These are phyloP conservation scores for Dittrichia graveolens DNA, from an alignment of 129 eudicot species.

Conservation along the genomic window DNA sequence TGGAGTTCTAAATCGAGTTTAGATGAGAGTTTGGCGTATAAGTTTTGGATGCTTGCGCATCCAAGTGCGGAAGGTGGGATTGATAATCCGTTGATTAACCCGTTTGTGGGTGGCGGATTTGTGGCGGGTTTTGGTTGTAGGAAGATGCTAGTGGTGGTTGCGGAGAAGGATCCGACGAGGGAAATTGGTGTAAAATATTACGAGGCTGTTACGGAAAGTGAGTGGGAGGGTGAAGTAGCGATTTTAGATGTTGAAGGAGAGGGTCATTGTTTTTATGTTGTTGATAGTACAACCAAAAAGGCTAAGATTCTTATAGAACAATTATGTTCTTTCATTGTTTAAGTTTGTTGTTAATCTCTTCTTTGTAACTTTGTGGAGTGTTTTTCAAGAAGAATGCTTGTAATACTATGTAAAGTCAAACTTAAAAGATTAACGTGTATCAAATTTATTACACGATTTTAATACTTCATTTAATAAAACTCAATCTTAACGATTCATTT, in stretches of 20 bases:
- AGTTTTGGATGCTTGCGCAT: slow-evolving; percentile 35
- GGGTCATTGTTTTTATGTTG: slow-evolving; percentile 44
- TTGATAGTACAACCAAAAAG: slow-evolving; percentile 40
- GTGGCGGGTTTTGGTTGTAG: slow-evolving; percentile 38
- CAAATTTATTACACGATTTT: too few relatives aligned
- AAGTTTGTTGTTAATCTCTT: slow-evolving; percentile 13
- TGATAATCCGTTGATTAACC: slow-evolving; percentile 43
- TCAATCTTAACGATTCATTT: too few relatives aligned
- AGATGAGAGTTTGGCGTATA: slow-evolving; percentile 4
- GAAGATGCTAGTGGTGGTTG: slow-evolving; percentile 38
- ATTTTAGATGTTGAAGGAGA: slow-evolving; percentile 42
- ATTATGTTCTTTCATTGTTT: slow-evolving; percentile 35
- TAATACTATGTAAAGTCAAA: too few relatives aligned
- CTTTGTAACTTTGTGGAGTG: not conserved
- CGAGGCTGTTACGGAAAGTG: slow-evolving; percentile 44
- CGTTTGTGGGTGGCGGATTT: slow-evolving; percentile 21
- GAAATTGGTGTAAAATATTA: slow-evolving; percentile 38
- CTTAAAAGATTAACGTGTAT: too few relatives aligned
- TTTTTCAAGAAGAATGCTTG: too few relatives aligned
- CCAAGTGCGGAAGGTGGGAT: slow-evolving; percentile 31
- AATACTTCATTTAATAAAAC: too few relatives aligned
- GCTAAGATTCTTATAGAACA: slow-evolving; percentile 40
- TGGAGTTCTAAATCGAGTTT: slow-evolving; percentile 16
- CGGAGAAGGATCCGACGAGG: slow-evolving; percentile 37
- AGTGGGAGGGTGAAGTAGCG: slow-evolving; percentile 57